Evolutionary conservation across 2,329 filamentous ascomycete species (phyloP).

Genomic region (Pseudogymnoascus sp.): DNA sequence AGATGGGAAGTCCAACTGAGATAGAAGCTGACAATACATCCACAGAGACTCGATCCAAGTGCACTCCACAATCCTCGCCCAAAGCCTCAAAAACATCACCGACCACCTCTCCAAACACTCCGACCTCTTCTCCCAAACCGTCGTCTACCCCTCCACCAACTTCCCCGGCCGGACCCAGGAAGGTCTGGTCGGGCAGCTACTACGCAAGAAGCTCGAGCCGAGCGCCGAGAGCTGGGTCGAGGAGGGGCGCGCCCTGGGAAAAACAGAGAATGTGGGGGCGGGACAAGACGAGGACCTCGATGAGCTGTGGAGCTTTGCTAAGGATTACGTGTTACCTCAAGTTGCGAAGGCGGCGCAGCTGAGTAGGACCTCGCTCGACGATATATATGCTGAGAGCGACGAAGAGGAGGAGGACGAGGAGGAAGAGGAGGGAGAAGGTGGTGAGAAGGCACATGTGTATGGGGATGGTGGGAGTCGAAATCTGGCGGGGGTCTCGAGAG

Average conservation of each 20-base stretch:
- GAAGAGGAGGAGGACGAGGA: constrained; percentile 15
- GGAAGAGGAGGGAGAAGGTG: constrained; percentile 28
- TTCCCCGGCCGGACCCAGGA: constrained; percentile 66
- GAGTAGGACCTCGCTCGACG: constrained; percentile 34
- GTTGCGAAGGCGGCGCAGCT: constrained; percentile 29
- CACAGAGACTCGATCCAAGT: constrained; percentile 62
- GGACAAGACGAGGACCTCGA: constrained; percentile 37
- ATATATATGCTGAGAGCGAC: constrained; percentile 24
- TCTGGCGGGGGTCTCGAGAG: neutral
- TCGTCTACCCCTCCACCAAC: constrained; percentile 68
- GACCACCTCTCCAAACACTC: constrained; percentile 57
- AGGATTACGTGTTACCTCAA: constrained; percentile 35
- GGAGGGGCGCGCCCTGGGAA: constrained; percentile 47
- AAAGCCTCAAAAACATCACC: constrained; percentile 60
- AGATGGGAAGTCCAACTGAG: neutral
- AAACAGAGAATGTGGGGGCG: constrained; percentile 19
- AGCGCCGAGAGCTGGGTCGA: constrained; percentile 67
- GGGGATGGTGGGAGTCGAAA: constrained; percentile 23
- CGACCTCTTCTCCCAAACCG: constrained; percentile 60
- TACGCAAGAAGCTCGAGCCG: constrained; percentile 79
- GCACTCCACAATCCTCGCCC: constrained; percentile 63
- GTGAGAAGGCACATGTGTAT: constrained; percentile 33
- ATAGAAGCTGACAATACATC: constrained; percentile 11
- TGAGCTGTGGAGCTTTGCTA: constrained; percentile 45
- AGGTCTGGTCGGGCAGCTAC: constrained; percentile 56